These are phyloP conservation scores for Caryopteris hybrid DNA, from an alignment of 305 asterid species.

Conservation along the genomic window DNA sequence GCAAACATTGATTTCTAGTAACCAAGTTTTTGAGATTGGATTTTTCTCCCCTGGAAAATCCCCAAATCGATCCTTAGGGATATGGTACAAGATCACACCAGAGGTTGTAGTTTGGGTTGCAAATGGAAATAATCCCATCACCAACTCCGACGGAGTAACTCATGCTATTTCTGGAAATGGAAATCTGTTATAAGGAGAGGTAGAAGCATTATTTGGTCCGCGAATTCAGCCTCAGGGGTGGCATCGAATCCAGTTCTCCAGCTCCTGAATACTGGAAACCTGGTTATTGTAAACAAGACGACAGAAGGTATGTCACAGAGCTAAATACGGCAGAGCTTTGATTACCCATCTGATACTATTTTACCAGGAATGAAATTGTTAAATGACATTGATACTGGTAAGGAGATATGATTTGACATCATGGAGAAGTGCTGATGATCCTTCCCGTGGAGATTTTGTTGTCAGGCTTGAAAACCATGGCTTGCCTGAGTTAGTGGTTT, in stretches of 20 bases:
- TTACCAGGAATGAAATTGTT: constrained; percentile 25
- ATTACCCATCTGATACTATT: constrained; percentile 26
- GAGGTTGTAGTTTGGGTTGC: constrained; percentile 26
- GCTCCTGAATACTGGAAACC: constrained; percentile 32
- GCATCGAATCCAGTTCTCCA: constrained; percentile 15
- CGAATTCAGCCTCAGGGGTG: neutral
- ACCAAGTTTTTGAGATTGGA: constrained; percentile 21
- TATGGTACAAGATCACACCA: constrained; percentile 29
- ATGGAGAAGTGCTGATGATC: constrained; percentile 26
- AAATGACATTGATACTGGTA: constrained; percentile 9
- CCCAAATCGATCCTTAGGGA: constrained; percentile 11
- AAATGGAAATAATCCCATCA: constrained; percentile 13
- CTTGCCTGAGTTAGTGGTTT: constrained; percentile 4
- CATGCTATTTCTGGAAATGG: neutral
- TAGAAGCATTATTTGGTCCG: constrained; percentile 21
- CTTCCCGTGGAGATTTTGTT: too few relatives aligned
- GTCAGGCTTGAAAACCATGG: constrained; percentile 12
- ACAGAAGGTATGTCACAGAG: neutral
- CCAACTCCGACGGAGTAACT: neutral
- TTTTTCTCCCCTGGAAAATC: constrained; percentile 29
- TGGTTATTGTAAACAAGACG: constrained; percentile 24
- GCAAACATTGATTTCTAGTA: constrained; percentile 19
- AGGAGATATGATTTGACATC: constrained; percentile 11
- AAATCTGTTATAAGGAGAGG: neutral
- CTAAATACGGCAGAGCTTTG: constrained; percentile 32